A percentile compares a stretch with the other conserved stretches of the same genome.
These are phyloP conservation scores for Leccinellum rugosiceps DNA, from an alignment of 768 basidiomycete genomes.

Conservation along the genomic window DNA sequence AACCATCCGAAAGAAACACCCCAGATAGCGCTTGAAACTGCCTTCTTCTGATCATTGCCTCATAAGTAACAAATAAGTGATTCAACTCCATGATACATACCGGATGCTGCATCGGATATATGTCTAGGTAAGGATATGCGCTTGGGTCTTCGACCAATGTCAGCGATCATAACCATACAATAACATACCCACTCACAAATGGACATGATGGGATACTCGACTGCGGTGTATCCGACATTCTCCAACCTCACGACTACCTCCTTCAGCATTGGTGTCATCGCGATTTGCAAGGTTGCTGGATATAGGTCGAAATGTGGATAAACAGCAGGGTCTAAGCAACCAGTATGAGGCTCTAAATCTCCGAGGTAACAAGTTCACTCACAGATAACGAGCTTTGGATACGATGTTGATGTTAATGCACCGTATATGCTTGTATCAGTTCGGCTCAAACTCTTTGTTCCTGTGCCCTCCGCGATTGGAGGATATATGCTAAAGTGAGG, in stretches of 20 bases:
- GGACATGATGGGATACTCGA: slow-evolving; percentile 25
- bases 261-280: slow-evolving; percentile 55
- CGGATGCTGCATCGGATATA: slow-evolving; percentile 34
- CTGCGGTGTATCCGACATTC: slow-evolving; percentile 3
- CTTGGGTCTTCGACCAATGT: slow-evolving; percentile 36
- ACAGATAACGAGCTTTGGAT: slow-evolving; percentile 20
- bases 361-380: not conserved
- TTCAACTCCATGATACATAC: slow-evolving; percentile 4
- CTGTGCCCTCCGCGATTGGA: not conserved
- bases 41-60: slow-evolving; percentile 3
- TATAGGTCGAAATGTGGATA: slow-evolving; percentile 44
- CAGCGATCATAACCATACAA: not conserved
- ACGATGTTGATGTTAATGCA: not conserved
- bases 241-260: slow-evolving; percentile 14
- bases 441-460: not conserved
- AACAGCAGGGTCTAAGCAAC: slow-evolving; percentile 33
- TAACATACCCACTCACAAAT: slow-evolving; percentile 24
- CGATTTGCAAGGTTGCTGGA: slow-evolving; percentile 29
- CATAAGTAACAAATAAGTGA: not conserved
- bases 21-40: slow-evolving; percentile 7
- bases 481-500: slow-evolving; percentile 44
- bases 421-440: not conserved
- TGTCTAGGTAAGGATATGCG: slow-evolving; percentile 39
- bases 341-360: not conserved
- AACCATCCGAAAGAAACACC: slow-evolving; percentile 21